phyloP scores from a whole-genome alignment of 2,329 filamentous ascomycete species.

The Magnaporthiopsis rhizophila region DNA sequence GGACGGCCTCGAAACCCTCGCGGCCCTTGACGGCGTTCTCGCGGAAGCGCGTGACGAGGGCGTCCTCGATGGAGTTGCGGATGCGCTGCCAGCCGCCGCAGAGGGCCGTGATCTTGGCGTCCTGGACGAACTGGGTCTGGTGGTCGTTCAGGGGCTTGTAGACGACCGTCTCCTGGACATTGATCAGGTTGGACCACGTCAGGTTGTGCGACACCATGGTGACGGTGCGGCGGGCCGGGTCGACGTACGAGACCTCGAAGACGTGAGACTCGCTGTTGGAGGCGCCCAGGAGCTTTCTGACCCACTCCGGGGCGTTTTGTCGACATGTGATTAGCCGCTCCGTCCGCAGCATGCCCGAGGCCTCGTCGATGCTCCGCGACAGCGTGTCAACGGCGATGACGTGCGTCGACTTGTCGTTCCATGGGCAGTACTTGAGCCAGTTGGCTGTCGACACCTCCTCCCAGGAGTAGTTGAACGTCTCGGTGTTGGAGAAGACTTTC shows the following conservation, averaged over 20 bases:
- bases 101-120: slow-evolving; percentile 85
- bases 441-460: slow-evolving; percentile 95
- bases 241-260: slow-evolving; percentile 93
- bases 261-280: slow-evolving; percentile 73
- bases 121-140: slow-evolving; percentile 77
- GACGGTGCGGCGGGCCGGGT: slow-evolving; percentile 73
- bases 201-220: slow-evolving; percentile 96
- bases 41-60: slow-evolving; percentile 77
- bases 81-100: slow-evolving; percentile 97
- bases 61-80: slow-evolving; percentile 89
- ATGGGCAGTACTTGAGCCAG: slow-evolving; percentile 98
- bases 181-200: slow-evolving; percentile 84
- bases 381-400: slow-evolving; percentile 94
- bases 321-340: slow-evolving; percentile 56
- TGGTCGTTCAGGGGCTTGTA: slow-evolving; percentile 58
- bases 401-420: slow-evolving; percentile 98
- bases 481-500: slow-evolving; percentile 90
- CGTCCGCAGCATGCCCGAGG: slow-evolving; percentile 52
- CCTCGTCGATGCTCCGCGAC: slow-evolving; percentile 53
- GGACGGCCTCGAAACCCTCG: slow-evolving; percentile 90
- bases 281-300: slow-evolving; percentile 67
- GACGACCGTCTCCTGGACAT: slow-evolving; percentile 84
- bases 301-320: slow-evolving; percentile 65
- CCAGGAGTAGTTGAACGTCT: slow-evolving; percentile 97
- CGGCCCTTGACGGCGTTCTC: slow-evolving; percentile 87